These are phyloP conservation scores for Sclerotinia minor DNA, from an alignment of 2,329 filamentous ascomycete species.

Conservation along the genomic window DNA sequence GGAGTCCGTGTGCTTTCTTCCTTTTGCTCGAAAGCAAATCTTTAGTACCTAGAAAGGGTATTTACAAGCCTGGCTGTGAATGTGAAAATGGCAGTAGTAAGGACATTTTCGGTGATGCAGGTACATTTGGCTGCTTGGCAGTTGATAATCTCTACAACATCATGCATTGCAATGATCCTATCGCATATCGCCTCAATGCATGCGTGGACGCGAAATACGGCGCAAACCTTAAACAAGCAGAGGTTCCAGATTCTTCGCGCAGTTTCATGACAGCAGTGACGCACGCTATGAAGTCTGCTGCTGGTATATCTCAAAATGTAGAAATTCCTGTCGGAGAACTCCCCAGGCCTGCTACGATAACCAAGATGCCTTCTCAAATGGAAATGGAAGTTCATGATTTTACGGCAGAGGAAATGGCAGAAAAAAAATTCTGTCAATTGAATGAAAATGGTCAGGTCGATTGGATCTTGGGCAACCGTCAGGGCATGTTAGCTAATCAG, in stretches of 20 bases:
- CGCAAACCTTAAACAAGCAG: constrained; percentile 70
- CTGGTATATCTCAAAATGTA: constrained; percentile 49
- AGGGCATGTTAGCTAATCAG: constrained; percentile 88
- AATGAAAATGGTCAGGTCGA: constrained; percentile 98
- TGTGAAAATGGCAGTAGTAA: constrained; percentile 56
- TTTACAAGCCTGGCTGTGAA: constrained; percentile 73
- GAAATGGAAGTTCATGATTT: constrained; percentile 97
- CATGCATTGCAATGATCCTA: constrained; percentile 68
- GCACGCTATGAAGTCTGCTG: constrained; percentile 61
- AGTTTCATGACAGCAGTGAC: constrained; percentile 66
- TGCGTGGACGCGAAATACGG: constrained; percentile 82
- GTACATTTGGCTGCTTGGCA: constrained; percentile 83
- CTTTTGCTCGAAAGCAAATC: constrained; percentile 73
- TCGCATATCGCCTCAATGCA: constrained; percentile 89
- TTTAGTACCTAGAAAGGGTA: constrained; percentile 74
- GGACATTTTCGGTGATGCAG: constrained; percentile 72
- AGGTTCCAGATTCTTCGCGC: constrained; percentile 71
- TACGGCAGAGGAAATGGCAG: constrained; percentile 84
- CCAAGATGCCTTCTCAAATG: constrained; percentile 63
- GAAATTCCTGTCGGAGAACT: constrained; percentile 46
- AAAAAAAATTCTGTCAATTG: constrained; percentile 80
- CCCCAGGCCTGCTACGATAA: constrained; percentile 39
- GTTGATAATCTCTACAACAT: constrained; percentile 98
- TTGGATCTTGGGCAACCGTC: constrained; percentile 79
- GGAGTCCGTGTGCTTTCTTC: constrained; percentile 91